Percentiles rank a stretch among this genome's conserved stretches.
These are phyloP conservation scores for Pisolithus thermaeus DNA, from an alignment of 1,284 basidiomycete species.

Conservation along the genomic window DNA sequence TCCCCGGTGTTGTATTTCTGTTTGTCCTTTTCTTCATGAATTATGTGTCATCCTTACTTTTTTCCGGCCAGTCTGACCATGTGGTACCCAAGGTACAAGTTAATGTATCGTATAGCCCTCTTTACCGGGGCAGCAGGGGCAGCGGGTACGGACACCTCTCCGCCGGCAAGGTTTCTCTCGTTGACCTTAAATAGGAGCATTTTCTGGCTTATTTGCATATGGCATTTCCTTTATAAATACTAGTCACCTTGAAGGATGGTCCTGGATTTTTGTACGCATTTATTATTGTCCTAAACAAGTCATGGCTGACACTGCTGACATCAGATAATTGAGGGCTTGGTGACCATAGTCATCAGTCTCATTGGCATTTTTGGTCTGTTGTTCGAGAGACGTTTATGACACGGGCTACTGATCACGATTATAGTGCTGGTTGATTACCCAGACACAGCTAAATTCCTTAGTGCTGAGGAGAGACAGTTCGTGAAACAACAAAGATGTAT, in stretches of 20 bases:
- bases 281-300: not conserved
- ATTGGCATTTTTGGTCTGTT: slow-evolving; percentile 20
- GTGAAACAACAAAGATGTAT: slow-evolving; percentile 36
- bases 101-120: slow-evolving; percentile 17
- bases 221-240: slow-evolving; percentile 20
- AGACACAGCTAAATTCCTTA: slow-evolving; percentile 36
- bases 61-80: slow-evolving; percentile 2
- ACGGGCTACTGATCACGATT: not conserved
- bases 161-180: not conserved
- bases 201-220: slow-evolving; percentile 17
- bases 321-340: slow-evolving; percentile 35
- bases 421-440: slow-evolving; percentile 40
- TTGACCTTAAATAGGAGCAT: slow-evolving; percentile 22
- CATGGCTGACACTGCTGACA: not conserved
- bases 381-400: not conserved
- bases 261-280: slow-evolving; percentile 29
- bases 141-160: slow-evolving; percentile 1
- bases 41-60: too few species aligned
- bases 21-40: slow-evolving; percentile 16
- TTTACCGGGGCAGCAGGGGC: slow-evolving; percentile 25
- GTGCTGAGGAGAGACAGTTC: slow-evolving; percentile 36
- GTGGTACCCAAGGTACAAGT: slow-evolving; percentile 8
- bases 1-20: slow-evolving; percentile 63
- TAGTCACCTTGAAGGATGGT: slow-evolving; percentile 16
- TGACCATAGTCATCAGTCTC: slow-evolving; percentile 25